Percentiles rank a stretch among this genome's conserved stretches.
phyloP scores from a whole-genome alignment of 805 yeast genomes.

The Wickerhamomyces kurtzmanii region DNA sequence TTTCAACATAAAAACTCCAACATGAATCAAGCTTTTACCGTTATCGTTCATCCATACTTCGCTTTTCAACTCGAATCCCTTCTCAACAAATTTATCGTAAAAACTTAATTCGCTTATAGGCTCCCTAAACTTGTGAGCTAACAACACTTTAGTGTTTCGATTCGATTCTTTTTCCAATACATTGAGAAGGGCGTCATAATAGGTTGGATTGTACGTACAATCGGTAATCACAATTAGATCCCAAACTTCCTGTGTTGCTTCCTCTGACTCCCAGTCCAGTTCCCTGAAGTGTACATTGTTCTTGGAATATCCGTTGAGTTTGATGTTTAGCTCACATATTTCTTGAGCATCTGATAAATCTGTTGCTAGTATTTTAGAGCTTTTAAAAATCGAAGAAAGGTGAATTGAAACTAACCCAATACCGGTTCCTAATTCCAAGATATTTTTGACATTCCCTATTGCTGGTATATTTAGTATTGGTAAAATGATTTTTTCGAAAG shows the following conservation, averaged over 20 bases:
- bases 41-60: conserved; percentile 10
- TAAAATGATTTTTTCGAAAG: too few species aligned
- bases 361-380: conserved; percentile 18
- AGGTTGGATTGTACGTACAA: conserved; percentile 31
- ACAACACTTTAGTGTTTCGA: conserved; percentile 3
- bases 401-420: conserved; percentile 28
- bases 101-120: conserved; percentile 15
- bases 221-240: conserved; percentile 29
- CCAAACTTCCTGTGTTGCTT: conserved; percentile 15
- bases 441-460: conserved; percentile 3
- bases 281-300: conserved; percentile 15
- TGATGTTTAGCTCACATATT: conserved; percentile 22
- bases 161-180: conserved; percentile 15
- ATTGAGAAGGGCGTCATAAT: conserved; percentile 23
- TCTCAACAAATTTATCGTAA: conserved; percentile 7
- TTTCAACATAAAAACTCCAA: conserved; percentile 10
- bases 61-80: conserved; percentile 5
- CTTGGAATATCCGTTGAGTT: conserved; percentile 7
- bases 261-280: conserved; percentile 26
- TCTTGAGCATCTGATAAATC: conserved; percentile 28
- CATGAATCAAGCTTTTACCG: conserved; percentile 10
- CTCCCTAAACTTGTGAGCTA: conserved; percentile 18
- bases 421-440: conserved; percentile 33
- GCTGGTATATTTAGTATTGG: conserved; percentile 1
- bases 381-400: conserved; percentile 12